Conservation (phyloP, 768 basidiomycete species). For the Pisolithus albus region DNA sequence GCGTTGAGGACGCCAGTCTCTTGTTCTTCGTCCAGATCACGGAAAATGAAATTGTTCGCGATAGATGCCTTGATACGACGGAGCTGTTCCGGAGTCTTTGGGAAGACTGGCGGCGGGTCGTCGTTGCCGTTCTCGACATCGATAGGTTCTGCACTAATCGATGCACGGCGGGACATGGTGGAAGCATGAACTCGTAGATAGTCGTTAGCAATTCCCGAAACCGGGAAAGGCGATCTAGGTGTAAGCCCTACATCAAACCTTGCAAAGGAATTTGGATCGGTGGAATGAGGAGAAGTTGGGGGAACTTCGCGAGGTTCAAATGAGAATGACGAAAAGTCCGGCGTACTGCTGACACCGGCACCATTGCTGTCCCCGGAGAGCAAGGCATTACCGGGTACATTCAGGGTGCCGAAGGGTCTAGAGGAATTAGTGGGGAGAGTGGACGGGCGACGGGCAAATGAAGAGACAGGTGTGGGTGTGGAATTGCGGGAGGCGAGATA, state of each 20-base stretch:
- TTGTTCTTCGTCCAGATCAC: conserved; percentile 95
- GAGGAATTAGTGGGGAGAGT: conserved; percentile 43
- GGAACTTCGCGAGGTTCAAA: conserved; percentile 53
- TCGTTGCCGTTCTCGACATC: conserved; percentile 63
- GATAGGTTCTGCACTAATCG: conserved; percentile 95
- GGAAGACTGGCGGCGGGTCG: conserved; percentile 66
- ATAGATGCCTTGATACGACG: conserved; percentile 84
- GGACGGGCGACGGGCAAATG: conserved; percentile 58
- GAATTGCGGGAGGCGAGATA: conserved; percentile 24
- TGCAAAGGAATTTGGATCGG: conserved; percentile 41
- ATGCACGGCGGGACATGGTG: conserved; percentile 83
- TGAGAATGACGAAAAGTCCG: conserved; percentile 40
- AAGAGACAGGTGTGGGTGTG: conserved; percentile 41
- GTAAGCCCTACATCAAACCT: conserved; percentile 42
- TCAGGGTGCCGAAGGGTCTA: conserved; percentile 73
- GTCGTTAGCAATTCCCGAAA: conserved; percentile 44
- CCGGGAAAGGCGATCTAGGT: conserved; percentile 37
- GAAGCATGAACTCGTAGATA: conserved; percentile 68
- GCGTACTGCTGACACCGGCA: conserved; percentile 31
- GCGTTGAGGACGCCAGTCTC: conserved; percentile 88
- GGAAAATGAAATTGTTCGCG: conserved; percentile 86
- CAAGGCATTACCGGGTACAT: conserved; percentile 75
- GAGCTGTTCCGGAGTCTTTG: conserved; percentile 79
- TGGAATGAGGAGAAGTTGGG: conserved; percentile 55
- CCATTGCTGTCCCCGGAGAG: conserved; percentile 42